These are phyloP conservation scores for Quaeritorhiza haematococci DNA, from an alignment of 371 early-diverging fungal species.

Conservation along the genomic window DNA sequence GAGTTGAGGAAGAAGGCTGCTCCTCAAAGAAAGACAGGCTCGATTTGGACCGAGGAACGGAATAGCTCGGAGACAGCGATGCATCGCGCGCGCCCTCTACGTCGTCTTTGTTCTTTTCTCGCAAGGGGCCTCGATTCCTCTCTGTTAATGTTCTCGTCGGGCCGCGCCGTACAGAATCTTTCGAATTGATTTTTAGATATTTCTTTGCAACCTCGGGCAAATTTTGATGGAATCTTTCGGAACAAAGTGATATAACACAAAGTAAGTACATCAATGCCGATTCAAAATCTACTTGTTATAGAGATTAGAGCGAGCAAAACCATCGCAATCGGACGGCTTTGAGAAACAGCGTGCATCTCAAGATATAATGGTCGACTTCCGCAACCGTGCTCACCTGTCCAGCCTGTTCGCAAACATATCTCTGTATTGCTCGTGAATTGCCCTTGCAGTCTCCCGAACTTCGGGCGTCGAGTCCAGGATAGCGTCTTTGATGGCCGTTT, in stretches of 20 bases:
- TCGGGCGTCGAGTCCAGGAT: constrained; percentile 22
- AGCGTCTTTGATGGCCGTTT: constrained; percentile 14
- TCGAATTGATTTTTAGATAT: constrained; percentile 15
- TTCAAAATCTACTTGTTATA: background rate
- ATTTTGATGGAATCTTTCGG: constrained; percentile 11
- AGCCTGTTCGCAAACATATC: constrained; percentile 17
- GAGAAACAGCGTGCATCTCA: background rate
- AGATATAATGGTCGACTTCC: background rate
- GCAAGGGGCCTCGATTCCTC: background rate
- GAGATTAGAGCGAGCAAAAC: no score
- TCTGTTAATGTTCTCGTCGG: background rate
- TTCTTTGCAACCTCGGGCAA: constrained; percentile 16
- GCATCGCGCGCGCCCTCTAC: no score
- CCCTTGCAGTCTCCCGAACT: constrained; percentile 25
- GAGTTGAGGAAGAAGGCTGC: constrained; percentile 9
- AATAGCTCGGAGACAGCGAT: no score
- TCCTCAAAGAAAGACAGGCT: constrained; percentile 4
- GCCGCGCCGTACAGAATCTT: background rate
- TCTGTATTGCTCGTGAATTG: constrained; percentile 22
- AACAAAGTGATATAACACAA: background rate
- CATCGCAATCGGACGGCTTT: background rate
- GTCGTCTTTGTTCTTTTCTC: background rate
- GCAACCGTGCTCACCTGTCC: constrained; percentile 12
- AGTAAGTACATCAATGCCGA: background rate
- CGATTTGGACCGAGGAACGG: background rate